These are phyloP conservation scores for Candolleomyces efflorescens DNA, from an alignment of 768 basidiomycete genomes.

Conservation along the genomic window DNA sequence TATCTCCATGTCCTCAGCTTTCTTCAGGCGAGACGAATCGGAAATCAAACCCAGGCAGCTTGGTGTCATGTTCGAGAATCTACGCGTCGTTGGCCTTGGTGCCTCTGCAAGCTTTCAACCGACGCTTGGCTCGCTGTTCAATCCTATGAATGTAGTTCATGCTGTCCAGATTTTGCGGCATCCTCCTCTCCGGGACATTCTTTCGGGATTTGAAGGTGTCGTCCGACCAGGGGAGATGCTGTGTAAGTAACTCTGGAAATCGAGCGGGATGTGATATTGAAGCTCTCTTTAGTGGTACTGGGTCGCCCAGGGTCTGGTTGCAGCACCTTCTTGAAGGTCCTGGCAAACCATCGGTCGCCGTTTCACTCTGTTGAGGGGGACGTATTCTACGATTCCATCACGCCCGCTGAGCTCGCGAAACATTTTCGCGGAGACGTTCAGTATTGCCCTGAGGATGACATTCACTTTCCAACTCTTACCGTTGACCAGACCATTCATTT, in stretches of 20 bases:
- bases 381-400: conserved; percentile 72
- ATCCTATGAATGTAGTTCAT: conserved; percentile 42
- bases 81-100: conserved; percentile 58
- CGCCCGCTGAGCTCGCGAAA: conserved; percentile 56
- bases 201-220: conserved; percentile 60
- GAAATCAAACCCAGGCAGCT: conserved; percentile 51
- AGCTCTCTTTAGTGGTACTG: conserved; percentile 56
- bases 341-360: conserved; percentile 71
- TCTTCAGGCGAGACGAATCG: conserved; percentile 39
- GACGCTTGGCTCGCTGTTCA: conserved; percentile 61
- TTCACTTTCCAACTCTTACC: conserved; percentile 81
- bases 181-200: conserved; percentile 59
- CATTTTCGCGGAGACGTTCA: conserved; percentile 76
- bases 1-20: conserved; percentile 10
- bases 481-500: conserved; percentile 74
- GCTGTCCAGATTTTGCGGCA: conserved; percentile 46
- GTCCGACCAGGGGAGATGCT: conserved; percentile 75
- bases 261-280: neutral
- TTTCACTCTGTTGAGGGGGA: conserved; percentile 67
- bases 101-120: conserved; percentile 49
- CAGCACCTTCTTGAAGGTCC: conserved; percentile 74
- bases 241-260: conserved; percentile 40
- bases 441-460: conserved; percentile 82
- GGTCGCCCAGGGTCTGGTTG: conserved; percentile 87
- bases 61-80: conserved; percentile 56